Evolutionary conservation across 2,329 filamentous ascomycete species (phyloP).

Genomic region (Aspergillus versicolor): DNA sequence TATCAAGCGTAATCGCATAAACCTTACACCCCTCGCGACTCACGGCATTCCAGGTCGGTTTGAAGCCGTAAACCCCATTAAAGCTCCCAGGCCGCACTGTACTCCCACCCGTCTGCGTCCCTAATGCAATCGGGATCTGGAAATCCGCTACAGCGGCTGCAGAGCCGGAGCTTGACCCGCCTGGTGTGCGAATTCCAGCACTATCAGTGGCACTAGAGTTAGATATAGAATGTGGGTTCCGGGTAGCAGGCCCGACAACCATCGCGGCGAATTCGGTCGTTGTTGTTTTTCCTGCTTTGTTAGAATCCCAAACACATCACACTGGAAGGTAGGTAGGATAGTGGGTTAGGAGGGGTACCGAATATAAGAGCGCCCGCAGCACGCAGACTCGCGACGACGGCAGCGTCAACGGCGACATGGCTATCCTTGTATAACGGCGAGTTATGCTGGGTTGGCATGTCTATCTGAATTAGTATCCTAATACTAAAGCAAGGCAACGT

Average conservation of each 20-base stretch:
- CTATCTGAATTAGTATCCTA: neutral
- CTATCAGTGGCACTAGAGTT: slow-evolving; percentile 23
- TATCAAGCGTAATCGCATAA: slow-evolving; percentile 63
- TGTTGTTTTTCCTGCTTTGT: slow-evolving; percentile 13
- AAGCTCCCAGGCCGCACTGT: slow-evolving; percentile 64
- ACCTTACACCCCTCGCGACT: slow-evolving; percentile 58
- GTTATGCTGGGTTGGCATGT: slow-evolving; percentile 14
- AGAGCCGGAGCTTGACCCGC: slow-evolving; percentile 67
- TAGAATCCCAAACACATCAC: neutral
- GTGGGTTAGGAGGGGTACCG: neutral
- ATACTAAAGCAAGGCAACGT: too few species aligned
- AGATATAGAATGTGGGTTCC: slow-evolving; percentile 52
- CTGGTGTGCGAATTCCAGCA: slow-evolving; percentile 52
- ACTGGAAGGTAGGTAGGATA: too few species aligned
- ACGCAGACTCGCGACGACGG: slow-evolving; percentile 3
- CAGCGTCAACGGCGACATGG: slow-evolving; percentile 2
- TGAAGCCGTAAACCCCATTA: slow-evolving; percentile 64
- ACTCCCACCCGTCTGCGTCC: slow-evolving; percentile 66
- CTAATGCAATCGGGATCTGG: slow-evolving; percentile 61
- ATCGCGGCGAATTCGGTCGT: slow-evolving; percentile 15
- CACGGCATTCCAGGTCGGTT: slow-evolving; percentile 65
- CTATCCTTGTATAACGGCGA: slow-evolving; percentile 12
- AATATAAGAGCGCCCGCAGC: slow-evolving; percentile 13
- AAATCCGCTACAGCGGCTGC: slow-evolving; percentile 65
- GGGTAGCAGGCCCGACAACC: slow-evolving; percentile 38